A percentile compares a stretch with the other conserved stretches of the same genome.
These are phyloP conservation scores for Mycena vitilis DNA, from an alignment of 768 basidiomycete species.

Conservation along the genomic window DNA sequence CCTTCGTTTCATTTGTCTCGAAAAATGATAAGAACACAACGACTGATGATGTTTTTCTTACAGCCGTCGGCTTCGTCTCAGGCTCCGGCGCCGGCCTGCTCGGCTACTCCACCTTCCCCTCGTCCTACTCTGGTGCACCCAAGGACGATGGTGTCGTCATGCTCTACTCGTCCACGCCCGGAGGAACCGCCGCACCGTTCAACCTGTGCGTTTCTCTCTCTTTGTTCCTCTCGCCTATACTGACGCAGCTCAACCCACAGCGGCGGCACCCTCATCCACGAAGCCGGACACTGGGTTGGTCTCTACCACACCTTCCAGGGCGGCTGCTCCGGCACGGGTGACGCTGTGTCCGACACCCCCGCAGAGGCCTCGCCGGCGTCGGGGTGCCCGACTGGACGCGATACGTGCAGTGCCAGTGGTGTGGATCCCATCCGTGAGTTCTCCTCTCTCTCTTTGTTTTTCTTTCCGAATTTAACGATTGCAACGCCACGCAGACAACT, in stretches of 20 bases:
- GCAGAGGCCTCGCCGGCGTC: slow-evolving; percentile 47
- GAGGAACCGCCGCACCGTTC: slow-evolving; percentile 49
- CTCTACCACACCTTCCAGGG: slow-evolving; percentile 58
- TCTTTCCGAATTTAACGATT: neutral
- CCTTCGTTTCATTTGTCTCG: too few relatives aligned
- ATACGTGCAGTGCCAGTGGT: slow-evolving; percentile 49
- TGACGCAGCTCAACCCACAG: slow-evolving; percentile 1
- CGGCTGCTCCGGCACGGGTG: slow-evolving; percentile 46
- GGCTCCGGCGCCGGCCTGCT: slow-evolving; percentile 49
- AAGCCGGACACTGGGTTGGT: slow-evolving; percentile 59
- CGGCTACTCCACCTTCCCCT: slow-evolving; percentile 57
- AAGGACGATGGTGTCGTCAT: slow-evolving; percentile 52
- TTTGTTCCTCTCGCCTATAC: neutral
- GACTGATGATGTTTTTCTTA: neutral
- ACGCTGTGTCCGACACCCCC: slow-evolving; percentile 53
- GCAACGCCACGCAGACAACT: slow-evolving; percentile 42
- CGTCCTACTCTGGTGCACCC: slow-evolving; percentile 42
- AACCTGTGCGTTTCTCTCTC: slow-evolving; percentile 36
- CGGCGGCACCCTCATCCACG: slow-evolving; percentile 54
- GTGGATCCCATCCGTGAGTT: slow-evolving; percentile 49
- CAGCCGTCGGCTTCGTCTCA: slow-evolving; percentile 42
- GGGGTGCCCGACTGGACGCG: slow-evolving; percentile 48
- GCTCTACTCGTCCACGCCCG: slow-evolving; percentile 39
- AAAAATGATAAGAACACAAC: too few relatives aligned
- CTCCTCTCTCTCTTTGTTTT: too few relatives aligned